Base-by-base conservation (phyloP, 495 filamentous ascomycete genomes). In the Pyronema omphalodes region DNA sequence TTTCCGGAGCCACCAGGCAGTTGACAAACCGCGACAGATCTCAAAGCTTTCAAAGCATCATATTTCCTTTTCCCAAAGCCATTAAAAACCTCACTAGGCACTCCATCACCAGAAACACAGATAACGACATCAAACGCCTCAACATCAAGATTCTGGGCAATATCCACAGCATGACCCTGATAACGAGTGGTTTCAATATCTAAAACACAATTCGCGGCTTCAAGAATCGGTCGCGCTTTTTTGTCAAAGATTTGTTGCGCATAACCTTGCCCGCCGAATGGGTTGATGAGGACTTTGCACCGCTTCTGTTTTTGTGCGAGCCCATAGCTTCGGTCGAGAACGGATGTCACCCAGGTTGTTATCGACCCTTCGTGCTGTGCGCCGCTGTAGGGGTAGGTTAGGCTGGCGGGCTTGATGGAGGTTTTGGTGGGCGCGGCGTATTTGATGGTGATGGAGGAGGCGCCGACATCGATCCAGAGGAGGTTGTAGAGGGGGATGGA, bases 51-150 rank as follows among this genome's bases (percentile, higher is more conserved):
- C 44, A 74, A 69, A 19, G 86, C 87, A 67, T 95, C 81, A n/a
- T n/a, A n/a, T 6, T 70, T 58, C 44, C 84, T 80, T 66, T 81
- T 82, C 12, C 73, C 86, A 18, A 98, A 64, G 7, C 91, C 91
- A 63, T 98, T 96, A 73, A 94, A 94, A 9, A 94, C 84, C 67
- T 98, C 89, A 62, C 94, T 82, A 0, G 86, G 84, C 14, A 94
- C 65, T 9, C 91, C 91, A 59, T 98, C 91, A 1, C 91, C 91
- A 7, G 89, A 95, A 62, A 88, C 93, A 57, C 84, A 83, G 9
- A 91, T 77, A 6, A 94, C 75, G 5, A 85, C 78, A 69, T 98
- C 91, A 62, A 77, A 93, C 1, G 74, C 75, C 17, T 85, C 74
- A 15, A 84, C 76, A 63, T 95, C 81, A n/a, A 95, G 66, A 12